Evolutionary conservation across 1,284 basidiomycete species (phyloP), one percentile per base, ranked within the genome.

Genomic region (Leccinum fallax): DNA sequence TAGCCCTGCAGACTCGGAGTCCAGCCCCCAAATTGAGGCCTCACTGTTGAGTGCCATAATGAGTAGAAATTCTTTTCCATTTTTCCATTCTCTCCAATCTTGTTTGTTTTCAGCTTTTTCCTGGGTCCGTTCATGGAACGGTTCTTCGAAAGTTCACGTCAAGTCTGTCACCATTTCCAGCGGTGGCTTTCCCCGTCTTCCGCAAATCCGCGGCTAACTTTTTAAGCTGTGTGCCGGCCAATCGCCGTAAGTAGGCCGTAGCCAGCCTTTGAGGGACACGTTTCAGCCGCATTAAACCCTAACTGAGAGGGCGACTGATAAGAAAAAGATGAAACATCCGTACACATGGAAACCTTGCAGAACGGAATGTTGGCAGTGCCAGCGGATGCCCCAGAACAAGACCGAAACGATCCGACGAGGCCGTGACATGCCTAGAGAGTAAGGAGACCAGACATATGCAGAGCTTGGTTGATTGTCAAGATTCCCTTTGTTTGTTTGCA

Each of bases 241-340:
- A 68, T 67, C 61, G 51, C 63, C 55, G 52, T 59, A 26, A 9
- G 34, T 13, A 48, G 19, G 21, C 51, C 28, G 51, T 52, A 43
- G 26, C 49, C 61, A 60, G 30, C 60, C 46, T 38, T 46, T 56
- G 61, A 63, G 30, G 16, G 60, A 71, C 63, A 63, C 61, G 73
- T 67, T 74, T 71, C 63, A 67, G 38, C 66, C 71, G 68, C 68
- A 69, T 55, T 65, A 70, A 62, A 52, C 56, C 62, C 69, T 58
- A 61, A 68, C 59, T 19, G 56, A 59, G 34, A 59, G 57, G 57
- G 21, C 11, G 53, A 54, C 28, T 59, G 65, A 63, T 59, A 60
- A 55, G 38, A 59, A 58, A 59, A 59, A 48, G 51, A 56, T 69
- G 70, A 71, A 72, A 69, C 66, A 54, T 32, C 28, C 28, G 65